phyloP scores from a whole-genome alignment of 192 early-diverging fungal genomes.

The Podila clonocystis region DNA sequence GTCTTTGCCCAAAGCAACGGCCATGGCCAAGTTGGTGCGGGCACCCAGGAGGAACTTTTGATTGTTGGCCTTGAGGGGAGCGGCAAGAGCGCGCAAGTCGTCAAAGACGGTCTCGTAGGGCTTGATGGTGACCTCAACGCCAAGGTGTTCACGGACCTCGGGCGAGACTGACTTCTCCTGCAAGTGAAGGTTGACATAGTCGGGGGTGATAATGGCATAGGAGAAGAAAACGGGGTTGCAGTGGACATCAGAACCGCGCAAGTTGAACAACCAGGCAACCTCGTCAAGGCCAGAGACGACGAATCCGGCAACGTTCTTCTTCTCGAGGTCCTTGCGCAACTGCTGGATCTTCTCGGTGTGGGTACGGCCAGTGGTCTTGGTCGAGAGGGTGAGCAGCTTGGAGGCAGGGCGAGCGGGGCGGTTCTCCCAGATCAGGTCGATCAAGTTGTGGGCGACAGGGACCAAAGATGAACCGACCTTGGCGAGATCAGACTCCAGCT shows the following conservation, averaged over 20 bases:
- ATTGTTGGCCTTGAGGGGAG: constrained; percentile 44
- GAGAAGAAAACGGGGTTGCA: constrained; percentile 98
- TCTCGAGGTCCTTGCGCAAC: constrained; percentile 73
- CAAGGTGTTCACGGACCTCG: constrained; percentile 71
- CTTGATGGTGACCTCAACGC: constrained; percentile 64
- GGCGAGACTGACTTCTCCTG: constrained; percentile 76
- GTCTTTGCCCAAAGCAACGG: constrained; percentile 50
- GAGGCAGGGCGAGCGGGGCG: constrained; percentile 77
- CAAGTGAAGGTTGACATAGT: constrained; percentile 78
- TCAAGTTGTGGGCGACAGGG: constrained; percentile 75
- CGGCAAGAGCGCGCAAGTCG: constrained; percentile 65
- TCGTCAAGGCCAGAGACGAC: constrained; percentile 94
- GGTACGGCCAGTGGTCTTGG: constrained; percentile 48
- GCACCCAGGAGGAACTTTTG: constrained; percentile 45
- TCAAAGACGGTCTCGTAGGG: constrained; percentile 84
- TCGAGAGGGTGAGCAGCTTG: constrained; percentile 33
- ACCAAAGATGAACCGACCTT: constrained; percentile 74
- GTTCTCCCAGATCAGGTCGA: constrained; percentile 86
- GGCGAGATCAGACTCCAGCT: constrained; percentile 64
- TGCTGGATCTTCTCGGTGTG: constrained; percentile 75
- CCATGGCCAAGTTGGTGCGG: constrained; percentile 46
- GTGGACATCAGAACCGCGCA: constrained; percentile 94
- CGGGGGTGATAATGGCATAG: constrained; percentile 84
- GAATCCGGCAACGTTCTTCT: constrained; percentile 75
- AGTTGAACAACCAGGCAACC: constrained; percentile 96